Percentiles rank a stretch among this genome's conserved stretches.
phyloP scores from a whole-genome alignment of 495 filamentous ascomycete species.

The Hypoxylon trugodes region DNA sequence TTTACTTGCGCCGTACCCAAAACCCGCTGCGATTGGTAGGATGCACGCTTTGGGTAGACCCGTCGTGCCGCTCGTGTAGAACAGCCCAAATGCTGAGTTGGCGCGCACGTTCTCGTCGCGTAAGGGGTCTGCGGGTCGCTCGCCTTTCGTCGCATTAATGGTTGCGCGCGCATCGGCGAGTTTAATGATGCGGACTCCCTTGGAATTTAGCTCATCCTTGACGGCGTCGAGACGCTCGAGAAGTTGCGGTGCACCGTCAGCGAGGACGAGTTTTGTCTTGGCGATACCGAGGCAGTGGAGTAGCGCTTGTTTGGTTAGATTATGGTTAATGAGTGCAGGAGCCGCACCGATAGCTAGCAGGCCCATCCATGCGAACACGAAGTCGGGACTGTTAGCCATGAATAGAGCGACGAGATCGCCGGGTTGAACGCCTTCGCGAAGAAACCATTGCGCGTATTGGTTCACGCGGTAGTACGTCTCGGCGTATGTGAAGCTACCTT shows the following conservation, averaged over 20 bases:
- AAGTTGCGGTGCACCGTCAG: conserved; percentile 69
- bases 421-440: conserved; percentile 61
- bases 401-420: conserved; percentile 76
- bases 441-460: conserved; percentile 73
- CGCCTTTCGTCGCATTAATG: conserved; percentile 58
- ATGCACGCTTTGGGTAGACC: conserved; percentile 70
- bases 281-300: conserved; percentile 73
- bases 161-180: conserved; percentile 56
- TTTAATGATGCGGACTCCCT: conserved; percentile 62
- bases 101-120: conserved; percentile 55
- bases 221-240: conserved; percentile 64
- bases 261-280: conserved; percentile 66
- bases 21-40: conserved; percentile 57
- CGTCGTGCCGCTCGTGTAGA: conserved; percentile 78
- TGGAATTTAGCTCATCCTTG: conserved; percentile 53
- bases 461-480: conserved; percentile 63
- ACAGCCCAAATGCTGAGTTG: conserved; percentile 64
- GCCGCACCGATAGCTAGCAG: conserved; percentile 70
- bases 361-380: conserved; percentile 70
- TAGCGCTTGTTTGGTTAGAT: conserved; percentile 70
- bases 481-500: conserved; percentile 68
- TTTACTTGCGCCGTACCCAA: conserved; percentile 39
- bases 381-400: conserved; percentile 73
- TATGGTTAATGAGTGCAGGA: conserved; percentile 79
- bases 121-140: conserved; percentile 59